phyloP scores from a whole-genome alignment of 257 asterid species.

The Solanum ossicruentum region DNA sequence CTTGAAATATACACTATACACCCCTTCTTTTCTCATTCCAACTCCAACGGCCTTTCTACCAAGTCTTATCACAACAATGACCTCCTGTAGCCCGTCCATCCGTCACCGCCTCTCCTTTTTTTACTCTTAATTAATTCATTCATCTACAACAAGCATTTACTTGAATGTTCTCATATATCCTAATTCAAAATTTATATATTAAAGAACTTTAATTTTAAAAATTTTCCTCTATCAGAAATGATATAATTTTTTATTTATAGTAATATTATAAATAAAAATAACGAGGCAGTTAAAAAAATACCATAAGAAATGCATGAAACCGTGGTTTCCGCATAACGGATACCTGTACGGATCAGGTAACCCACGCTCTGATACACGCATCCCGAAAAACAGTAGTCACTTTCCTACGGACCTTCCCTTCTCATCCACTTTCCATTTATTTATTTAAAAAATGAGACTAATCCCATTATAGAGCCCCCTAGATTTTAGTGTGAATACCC shows the following conservation, averaged over 20 bases:
- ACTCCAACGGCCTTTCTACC: conserved; percentile 1
- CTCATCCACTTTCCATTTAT: background rate
- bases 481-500: background rate
- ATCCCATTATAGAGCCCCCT: background rate
- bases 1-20: background rate
- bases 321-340: conserved; percentile 3
- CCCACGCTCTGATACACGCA: conserved; percentile 28
- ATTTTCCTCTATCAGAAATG: too few relatives aligned
- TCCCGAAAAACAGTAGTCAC: conserved; percentile 13
- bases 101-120: background rate
- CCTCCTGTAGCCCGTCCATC: conserved; percentile 8
- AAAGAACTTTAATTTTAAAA: too few relatives aligned
- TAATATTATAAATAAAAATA: too few relatives aligned
- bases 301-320: background rate
- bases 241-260: too few relatives aligned
- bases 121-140: too few relatives aligned
- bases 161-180: too few relatives aligned
- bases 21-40: background rate
- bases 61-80: background rate
- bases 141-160: too few relatives aligned
- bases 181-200: too few relatives aligned
- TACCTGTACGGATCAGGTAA: conserved; percentile 44
- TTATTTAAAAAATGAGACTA: background rate
- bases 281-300: too few relatives aligned
- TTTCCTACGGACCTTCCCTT: conserved; percentile 25